Evolutionary conservation across 148 eudicot genomes (phyloP).

Genomic region (Rheum nobile): DNA sequence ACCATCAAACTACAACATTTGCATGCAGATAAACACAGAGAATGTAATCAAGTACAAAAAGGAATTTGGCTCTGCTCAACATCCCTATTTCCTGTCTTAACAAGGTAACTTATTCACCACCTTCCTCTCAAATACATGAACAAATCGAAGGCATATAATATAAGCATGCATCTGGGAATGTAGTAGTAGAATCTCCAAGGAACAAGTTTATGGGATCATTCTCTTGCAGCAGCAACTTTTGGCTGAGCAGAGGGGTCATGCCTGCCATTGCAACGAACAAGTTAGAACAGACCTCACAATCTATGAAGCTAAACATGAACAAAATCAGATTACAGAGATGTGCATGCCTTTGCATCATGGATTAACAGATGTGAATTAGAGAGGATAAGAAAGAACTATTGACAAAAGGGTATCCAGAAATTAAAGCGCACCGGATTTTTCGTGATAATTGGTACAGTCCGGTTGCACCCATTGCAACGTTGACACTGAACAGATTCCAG

Average conservation of each 20-base stretch:
- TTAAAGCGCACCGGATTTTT: slow-evolving; percentile 9
- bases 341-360: no score
- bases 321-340: not conserved
- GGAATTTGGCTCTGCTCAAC: not conserved
- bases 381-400: not conserved
- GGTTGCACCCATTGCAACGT: slow-evolving; percentile 16
- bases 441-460: slow-evolving; percentile 16
- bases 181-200: not conserved
- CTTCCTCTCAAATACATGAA: not conserved
- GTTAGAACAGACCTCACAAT: not conserved
- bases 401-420: not conserved
- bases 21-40: not conserved
- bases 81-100: not conserved
- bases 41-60: not conserved
- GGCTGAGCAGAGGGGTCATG: slow-evolving; percentile 1
- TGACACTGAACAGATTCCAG: slow-evolving; percentile 19
- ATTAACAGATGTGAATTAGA: no score
- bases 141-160: no score
- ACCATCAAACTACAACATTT: not conserved
- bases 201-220: not conserved
- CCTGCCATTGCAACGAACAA: not conserved
- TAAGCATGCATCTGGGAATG: not conserved
- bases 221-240: not conserved
- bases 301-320: not conserved
- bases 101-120: not conserved